Percentiles rank a stretch among this genome's conserved stretches.
Evolutionary conservation across 148 eudicot genomes (phyloP).

Genomic region (Polygonum maritimum): DNA sequence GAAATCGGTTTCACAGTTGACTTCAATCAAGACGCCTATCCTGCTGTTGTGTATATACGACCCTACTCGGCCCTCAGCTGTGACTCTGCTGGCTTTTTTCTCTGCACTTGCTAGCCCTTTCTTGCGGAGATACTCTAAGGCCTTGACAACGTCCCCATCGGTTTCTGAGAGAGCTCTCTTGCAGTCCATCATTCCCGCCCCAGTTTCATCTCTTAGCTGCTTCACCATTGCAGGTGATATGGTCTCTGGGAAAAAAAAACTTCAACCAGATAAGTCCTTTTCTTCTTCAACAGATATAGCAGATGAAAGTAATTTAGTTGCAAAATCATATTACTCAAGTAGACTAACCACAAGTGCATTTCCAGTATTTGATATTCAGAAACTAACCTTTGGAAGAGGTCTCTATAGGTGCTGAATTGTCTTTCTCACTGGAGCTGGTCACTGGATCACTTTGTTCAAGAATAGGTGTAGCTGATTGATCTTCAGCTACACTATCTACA

Average conservation of each 20-base stretch:
- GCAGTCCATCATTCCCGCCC: slow-evolving; percentile 99
- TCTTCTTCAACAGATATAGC: background rate
- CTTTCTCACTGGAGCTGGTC: slow-evolving; percentile 18
- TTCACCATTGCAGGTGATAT: slow-evolving; percentile 86
- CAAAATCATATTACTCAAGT: background rate
- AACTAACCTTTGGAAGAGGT: slow-evolving; percentile 23
- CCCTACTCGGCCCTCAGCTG: slow-evolving; percentile 95
- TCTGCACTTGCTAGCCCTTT: slow-evolving; percentile 96
- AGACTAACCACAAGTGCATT: background rate
- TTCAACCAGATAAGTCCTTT: background rate
- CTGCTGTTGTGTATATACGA: slow-evolving; percentile 89
- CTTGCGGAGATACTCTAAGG: slow-evolving; percentile 85
- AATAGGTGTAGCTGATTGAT: slow-evolving; percentile 14
- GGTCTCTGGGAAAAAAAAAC: slow-evolving; percentile 28
- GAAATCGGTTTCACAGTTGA: slow-evolving; percentile 93
- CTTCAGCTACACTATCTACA: background rate
- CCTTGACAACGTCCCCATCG: slow-evolving; percentile 67
- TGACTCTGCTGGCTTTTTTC: slow-evolving; percentile 77
- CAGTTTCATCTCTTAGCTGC: slow-evolving; percentile 85
- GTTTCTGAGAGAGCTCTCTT: slow-evolving; percentile 86
- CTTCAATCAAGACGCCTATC: slow-evolving; percentile 84
- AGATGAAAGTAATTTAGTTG: background rate
- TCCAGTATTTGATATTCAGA: background rate
- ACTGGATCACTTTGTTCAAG: slow-evolving; percentile 16
- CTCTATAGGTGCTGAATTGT: slow-evolving; percentile 17